Evolutionary conservation across 257 asterid species (phyloP), one percentile per base, ranked within the genome.

Genomic region (Nicotiana knightiana): DNA sequence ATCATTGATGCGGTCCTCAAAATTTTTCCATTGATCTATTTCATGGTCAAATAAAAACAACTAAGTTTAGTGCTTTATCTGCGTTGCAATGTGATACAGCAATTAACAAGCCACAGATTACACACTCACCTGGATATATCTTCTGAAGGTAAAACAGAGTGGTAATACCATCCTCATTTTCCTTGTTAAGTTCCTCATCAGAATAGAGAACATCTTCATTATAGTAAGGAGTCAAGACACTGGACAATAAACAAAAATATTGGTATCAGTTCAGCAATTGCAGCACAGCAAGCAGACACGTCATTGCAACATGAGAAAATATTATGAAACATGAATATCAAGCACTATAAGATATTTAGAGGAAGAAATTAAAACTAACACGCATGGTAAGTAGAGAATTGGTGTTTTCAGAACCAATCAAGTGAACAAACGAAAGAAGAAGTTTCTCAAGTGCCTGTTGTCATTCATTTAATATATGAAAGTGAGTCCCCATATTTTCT

Each of bases 101-200:
- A 64, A 64, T 54, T 30, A 39, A 24, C 51, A 46, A 76, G 8
- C 28, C 53, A 39, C 59, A 64, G 84, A 76, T 75, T 81, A 55
- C n/a, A 76, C 66, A 83, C 91, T 87, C 85, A 91, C 99, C 99
- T 21, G 99, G 99, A 89, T 94, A 96, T 87, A 96, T 93, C 77
- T 86, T 93, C 90, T 96, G 94, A 83, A 96, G 97, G 90, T 96
- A 96, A 89, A 96, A 96, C 39, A 93, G 85, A 87, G 89, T 91
- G 82, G 98, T 85, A 65, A 96, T 94, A 81, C 98, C 99, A 85
- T 96, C 99, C 89, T 96, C 99, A 70, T 96, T 96, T 92, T 90
- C 96, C 89, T 84, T 64, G 87, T 93, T 92, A 78, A 96, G 97
- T 89, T 96, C 97, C 2, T 92, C 98, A 28, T 88, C 93, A 11